Evolutionary conservation across 768 basidiomycete genomes (phyloP).

Genomic region (Cantharellus cinnabarinus): DNA sequence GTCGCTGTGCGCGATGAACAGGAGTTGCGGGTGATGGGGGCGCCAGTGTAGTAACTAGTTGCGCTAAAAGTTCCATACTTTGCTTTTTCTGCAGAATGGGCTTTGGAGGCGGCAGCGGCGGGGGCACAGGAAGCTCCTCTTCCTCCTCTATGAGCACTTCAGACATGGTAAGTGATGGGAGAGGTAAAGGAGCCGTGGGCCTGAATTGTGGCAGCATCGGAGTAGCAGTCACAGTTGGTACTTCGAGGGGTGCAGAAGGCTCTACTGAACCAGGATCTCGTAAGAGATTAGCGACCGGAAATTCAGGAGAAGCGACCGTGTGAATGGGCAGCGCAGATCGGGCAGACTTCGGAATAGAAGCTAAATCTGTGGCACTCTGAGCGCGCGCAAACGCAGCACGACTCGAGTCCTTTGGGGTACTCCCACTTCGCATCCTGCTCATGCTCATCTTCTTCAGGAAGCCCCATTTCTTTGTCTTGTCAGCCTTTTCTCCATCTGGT

Average conservation of each 20-base stretch:
- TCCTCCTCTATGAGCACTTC: background rate
- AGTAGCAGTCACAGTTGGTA: too few species aligned
- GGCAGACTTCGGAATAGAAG: background rate
- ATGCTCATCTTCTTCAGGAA: conserved; percentile 96
- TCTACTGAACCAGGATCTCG: too few species aligned
- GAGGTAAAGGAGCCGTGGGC: background rate
- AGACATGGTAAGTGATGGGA: background rate
- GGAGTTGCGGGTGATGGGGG: background rate
- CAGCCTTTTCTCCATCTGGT: background rate
- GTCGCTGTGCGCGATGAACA: conserved; percentile 32
- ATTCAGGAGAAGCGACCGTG: too few species aligned
- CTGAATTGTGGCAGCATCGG: too few species aligned
- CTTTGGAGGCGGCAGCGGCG: background rate
- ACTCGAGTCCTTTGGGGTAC: background rate
- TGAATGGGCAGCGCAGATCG: background rate
- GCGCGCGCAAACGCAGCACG: background rate
- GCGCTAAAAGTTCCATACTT: background rate
- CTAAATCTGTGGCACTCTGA: background rate
- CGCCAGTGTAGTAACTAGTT: background rate
- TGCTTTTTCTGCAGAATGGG: background rate
- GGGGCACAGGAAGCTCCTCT: background rate
- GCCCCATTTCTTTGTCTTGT: conserved; percentile 70
- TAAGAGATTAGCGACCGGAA: too few species aligned
- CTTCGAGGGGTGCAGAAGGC: too few species aligned
- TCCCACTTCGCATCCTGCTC: conserved; percentile 49